phyloP scores from a whole-genome alignment of 352 stramenopile species.

The Aphanomyces cochlioides region DNA sequence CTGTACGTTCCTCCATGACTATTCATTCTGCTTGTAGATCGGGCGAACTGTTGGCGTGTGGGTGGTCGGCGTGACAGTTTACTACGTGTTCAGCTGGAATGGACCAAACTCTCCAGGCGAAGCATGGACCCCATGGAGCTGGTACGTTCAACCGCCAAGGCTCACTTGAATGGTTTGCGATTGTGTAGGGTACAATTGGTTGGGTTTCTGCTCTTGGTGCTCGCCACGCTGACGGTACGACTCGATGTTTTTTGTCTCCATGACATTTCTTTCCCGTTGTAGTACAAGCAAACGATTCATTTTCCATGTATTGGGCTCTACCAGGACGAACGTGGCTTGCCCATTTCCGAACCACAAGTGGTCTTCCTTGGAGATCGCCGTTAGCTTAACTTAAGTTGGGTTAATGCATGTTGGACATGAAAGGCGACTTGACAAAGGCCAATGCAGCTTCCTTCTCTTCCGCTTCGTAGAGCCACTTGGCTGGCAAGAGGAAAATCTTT shows the following conservation, averaged over 20 bases:
- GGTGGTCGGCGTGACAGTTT: constrained; percentile 19
- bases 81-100: constrained; percentile 26
- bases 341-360: constrained; percentile 9
- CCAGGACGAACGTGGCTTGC: constrained; percentile 27
- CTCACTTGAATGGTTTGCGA: background rate
- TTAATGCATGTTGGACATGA: constrained; percentile 66
- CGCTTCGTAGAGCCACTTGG: constrained; percentile 44
- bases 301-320: constrained; percentile 28
- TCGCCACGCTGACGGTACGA: constrained; percentile 28
- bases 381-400: background rate
- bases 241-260: background rate
- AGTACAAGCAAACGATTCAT: constrained; percentile 33
- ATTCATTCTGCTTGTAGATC: constrained; percentile 21
- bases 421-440: constrained; percentile 59
- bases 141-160: background rate
- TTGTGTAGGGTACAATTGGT: constrained; percentile 25
- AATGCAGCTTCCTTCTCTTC: constrained; percentile 44
- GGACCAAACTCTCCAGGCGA: constrained; percentile 22
- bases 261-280: background rate
- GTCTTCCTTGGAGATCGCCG: constrained; percentile 13
- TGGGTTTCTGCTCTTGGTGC: constrained; percentile 29
- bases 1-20: background rate
- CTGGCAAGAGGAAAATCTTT: constrained; percentile 59
- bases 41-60: constrained; percentile 30
- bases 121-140: constrained; percentile 19